Evolutionary conservation across 768 basidiomycete genomes (phyloP).

Genomic region (Mycena polygramma): DNA sequence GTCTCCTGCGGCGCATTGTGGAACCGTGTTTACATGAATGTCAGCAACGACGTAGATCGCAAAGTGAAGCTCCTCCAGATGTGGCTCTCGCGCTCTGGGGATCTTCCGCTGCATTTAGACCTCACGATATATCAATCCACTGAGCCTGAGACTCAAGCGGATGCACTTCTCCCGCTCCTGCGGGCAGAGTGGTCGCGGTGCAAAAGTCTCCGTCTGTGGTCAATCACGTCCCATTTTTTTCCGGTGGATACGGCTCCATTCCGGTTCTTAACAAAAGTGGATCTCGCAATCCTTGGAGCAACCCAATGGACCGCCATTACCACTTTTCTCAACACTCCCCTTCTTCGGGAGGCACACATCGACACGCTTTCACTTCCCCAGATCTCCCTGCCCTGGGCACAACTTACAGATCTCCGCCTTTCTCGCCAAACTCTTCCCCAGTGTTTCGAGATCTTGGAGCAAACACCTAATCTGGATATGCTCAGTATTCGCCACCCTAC

Average conservation of each 20-base stretch:
- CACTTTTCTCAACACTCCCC: constrained; percentile 10
- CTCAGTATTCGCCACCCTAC: too few species aligned
- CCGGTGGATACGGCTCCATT: background rate
- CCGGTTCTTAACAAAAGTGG: too few species aligned
- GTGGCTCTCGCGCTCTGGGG: constrained; percentile 5
- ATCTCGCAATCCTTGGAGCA: background rate
- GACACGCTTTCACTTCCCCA: background rate
- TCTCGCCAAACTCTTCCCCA: background rate
- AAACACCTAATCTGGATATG: background rate
- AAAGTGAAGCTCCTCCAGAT: background rate
- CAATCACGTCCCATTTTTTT: background rate
- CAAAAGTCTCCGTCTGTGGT: background rate
- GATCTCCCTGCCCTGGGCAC: background rate
- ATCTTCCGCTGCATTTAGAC: background rate
- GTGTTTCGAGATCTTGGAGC: background rate
- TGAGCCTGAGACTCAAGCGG: background rate
- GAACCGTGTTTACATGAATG: background rate
- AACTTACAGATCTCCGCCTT: constrained; percentile 1
- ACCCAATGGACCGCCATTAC: background rate
- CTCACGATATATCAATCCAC: too few species aligned
- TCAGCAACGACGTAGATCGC: background rate
- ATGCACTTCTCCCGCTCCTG: background rate
- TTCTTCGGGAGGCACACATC: background rate
- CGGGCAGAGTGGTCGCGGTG: background rate
- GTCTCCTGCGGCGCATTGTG: background rate